A percentile compares a stretch with the other conserved stretches of the same genome.
Conservation (phyloP, 148 eudicot genomes). For the Camellia japonica region DNA sequence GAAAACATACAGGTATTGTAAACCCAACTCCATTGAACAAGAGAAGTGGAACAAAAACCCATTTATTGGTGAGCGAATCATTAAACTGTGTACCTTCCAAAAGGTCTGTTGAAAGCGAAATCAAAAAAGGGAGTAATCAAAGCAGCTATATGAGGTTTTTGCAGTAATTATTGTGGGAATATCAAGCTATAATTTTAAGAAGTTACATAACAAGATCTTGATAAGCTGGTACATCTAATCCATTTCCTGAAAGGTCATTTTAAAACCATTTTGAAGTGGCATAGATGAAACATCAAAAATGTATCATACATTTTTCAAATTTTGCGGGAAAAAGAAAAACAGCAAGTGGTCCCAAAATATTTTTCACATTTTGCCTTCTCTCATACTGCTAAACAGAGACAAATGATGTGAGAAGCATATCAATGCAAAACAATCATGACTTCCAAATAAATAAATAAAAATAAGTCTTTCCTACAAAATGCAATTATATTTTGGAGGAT, state of each 20-base stretch:
- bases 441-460: neutral
- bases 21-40: neutral
- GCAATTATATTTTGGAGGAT: neutral
- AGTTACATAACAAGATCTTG: neutral
- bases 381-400: neutral
- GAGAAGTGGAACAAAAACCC: constrained; percentile 1
- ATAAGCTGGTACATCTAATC: neutral
- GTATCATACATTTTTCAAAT: too few relatives aligned
- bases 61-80: neutral
- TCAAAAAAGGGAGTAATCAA: neutral
- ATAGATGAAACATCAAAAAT: too few relatives aligned
- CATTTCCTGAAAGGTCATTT: neutral
- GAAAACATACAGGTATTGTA: neutral
- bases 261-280: too few relatives aligned
- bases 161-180: neutral
- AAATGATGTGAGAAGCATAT: neutral
- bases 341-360: too few relatives aligned
- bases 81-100: neutral
- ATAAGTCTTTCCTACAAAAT: neutral
- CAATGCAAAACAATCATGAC: neutral
- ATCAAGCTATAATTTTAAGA: neutral
- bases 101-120: neutral
- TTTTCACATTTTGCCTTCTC: neutral
- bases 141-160: neutral
- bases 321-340: too few relatives aligned